Evolutionary conservation across 1,284 basidiomycete species (phyloP).

Genomic region (Austroboletus novae-zelandiae): DNA sequence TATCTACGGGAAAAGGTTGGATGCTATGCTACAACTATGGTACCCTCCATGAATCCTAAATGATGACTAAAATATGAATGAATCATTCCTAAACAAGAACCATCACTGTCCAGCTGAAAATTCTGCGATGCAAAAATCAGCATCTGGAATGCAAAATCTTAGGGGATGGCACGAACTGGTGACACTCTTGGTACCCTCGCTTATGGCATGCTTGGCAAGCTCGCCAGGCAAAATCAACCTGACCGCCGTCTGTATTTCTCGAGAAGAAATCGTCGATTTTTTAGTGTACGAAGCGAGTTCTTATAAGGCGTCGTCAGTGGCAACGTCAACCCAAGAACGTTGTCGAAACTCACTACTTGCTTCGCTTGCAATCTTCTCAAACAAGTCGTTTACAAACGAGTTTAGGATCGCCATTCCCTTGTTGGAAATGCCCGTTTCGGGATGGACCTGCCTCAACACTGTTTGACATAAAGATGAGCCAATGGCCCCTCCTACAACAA

Average conservation of each 20-base stretch:
- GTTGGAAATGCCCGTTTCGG: slow-evolving; percentile 96
- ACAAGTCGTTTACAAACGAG: slow-evolving; percentile 92
- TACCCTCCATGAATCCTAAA: neutral
- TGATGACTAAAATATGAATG: neutral
- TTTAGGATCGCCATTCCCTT: slow-evolving; percentile 96
- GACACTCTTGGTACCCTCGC: slow-evolving; percentile 59
- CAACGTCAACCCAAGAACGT: neutral
- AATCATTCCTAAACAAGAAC: neutral
- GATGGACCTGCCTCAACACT: slow-evolving; percentile 92
- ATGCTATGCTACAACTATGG: slow-evolving; percentile 24
- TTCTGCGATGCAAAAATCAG: slow-evolving; percentile 23
- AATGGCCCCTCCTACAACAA: neutral
- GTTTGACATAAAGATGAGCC: neutral
- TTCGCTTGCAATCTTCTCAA: slow-evolving; percentile 90
- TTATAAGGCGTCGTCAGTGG: slow-evolving; percentile 15
- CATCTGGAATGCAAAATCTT: neutral
- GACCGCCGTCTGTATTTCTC: slow-evolving; percentile 77
- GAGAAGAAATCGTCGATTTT: slow-evolving; percentile 77
- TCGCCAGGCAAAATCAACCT: slow-evolving; percentile 76
- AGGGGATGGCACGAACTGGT: slow-evolving; percentile 33
- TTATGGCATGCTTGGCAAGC: slow-evolving; percentile 58
- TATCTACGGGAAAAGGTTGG: slow-evolving; percentile 17
- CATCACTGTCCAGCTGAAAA: slow-evolving; percentile 33
- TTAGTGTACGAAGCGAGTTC: slow-evolving; percentile 75
- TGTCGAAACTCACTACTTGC: slow-evolving; percentile 35